Evolutionary conservation across 495 filamentous ascomycete species (phyloP), one percentile per base, ranked within the genome.

Genomic region (Daldinia loculata): DNA sequence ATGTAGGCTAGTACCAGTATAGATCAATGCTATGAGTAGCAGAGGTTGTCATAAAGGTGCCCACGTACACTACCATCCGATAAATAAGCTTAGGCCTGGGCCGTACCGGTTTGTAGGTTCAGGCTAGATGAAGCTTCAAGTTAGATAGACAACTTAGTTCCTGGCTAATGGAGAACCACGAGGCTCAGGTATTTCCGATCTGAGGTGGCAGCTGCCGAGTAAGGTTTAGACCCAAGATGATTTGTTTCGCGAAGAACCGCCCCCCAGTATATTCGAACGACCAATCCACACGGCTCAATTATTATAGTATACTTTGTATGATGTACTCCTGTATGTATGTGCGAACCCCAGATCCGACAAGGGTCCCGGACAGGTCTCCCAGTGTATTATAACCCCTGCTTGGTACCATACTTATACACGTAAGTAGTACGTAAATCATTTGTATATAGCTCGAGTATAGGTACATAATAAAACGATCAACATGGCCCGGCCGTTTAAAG

Each of bases 161-260:
- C 14, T 14, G 6, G 38, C 45, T 63, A 65, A 56, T 64, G 61
- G 48, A 65, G 67, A 70, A 61, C 67, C 56, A 69, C 41, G 61
- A 70, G 67, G 60, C 51, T 52, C 45, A 50, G 39, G 26, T 24
- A 24, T 45, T 56, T 61, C 61, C 61, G 27, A 50, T 64, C 60
- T 63, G 59, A 63, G 59, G 63, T 69, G 66, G 45, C 55, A 69
- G 60, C 58, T 63, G 17, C 66, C 55, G 27, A 69, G 60, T 53
- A 15, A 52, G 60, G 55, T 26, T 27, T 52, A 63, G 53, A 41
- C 17, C 32, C 15, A 36, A 24, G 39, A 50, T 41, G 9, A 41
- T 26, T 17, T 48, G 14, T 57, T 45, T 55, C n/a, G 56, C 48
- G 43, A 61, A 61, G 43, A 22, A 12, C 11, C 32, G 41, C 19